Percentiles rank a stretch among this genome's conserved stretches.
These are phyloP conservation scores for Syzygium aromaticum DNA, from an alignment of 345 rosid genomes.

Conservation along the genomic window DNA sequence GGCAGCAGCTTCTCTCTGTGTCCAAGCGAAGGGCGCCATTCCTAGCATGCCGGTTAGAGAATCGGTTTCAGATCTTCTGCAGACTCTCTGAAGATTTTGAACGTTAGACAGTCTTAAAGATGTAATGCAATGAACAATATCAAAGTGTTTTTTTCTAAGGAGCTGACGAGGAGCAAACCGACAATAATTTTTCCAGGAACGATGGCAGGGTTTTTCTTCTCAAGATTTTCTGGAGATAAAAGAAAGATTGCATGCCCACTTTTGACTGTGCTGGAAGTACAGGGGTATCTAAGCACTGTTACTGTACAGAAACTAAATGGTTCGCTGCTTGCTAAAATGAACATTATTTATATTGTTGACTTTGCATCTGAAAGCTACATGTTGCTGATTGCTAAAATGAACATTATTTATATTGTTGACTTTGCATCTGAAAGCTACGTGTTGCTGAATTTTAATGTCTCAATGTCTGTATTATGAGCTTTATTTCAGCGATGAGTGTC, in stretches of 20 bases:
- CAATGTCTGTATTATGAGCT: not conserved
- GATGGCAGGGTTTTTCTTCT: not conserved
- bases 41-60: constrained; percentile 85
- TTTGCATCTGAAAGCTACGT: not conserved
- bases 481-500: not conserved
- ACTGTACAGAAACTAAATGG: not conserved
- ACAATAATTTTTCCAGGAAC: not conserved
- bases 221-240: not conserved
- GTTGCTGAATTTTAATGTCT: not conserved
- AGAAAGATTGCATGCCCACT: not conserved
- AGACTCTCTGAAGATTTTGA: constrained; percentile 16
- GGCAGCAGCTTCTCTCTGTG: constrained; percentile 94
- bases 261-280: not conserved
- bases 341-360: not conserved
- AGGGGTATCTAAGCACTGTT: not conserved
- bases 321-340: not conserved
- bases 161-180: not conserved
- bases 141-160: not conserved
- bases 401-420: not conserved
- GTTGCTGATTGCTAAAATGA: not conserved
- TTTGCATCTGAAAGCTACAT: not conserved
- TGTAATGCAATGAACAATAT: not conserved
- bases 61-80: constrained; percentile 58
- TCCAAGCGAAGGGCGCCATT: constrained; percentile 93
- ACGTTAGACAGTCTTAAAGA: not conserved